Evolutionary conservation across 2,329 filamentous ascomycete genomes (phyloP).

Genomic region (Blastomyces silverae): DNA sequence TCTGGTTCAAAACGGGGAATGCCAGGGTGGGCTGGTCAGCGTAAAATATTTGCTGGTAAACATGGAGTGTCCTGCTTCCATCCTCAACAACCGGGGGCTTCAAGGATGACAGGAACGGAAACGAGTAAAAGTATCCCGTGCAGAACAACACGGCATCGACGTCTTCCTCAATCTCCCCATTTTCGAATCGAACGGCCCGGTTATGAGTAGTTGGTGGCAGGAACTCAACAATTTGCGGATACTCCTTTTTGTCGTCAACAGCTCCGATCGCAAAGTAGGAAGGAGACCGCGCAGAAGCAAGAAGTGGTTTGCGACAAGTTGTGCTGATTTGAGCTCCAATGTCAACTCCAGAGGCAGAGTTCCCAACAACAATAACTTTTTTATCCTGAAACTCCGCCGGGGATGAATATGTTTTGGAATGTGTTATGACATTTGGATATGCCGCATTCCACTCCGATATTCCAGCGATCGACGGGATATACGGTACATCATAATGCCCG

Average conservation of each 20-base stretch:
- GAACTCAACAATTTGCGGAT: conserved; percentile 50
- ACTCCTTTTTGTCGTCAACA: conserved; percentile 50
- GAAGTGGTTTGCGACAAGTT: conserved; percentile 53
- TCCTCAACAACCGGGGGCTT: conserved; percentile 55
- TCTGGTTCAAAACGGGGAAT: conserved; percentile 68
- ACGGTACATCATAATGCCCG: conserved; percentile 66
- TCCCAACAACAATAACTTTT: conserved; percentile 78
- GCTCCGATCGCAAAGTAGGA: conserved; percentile 39
- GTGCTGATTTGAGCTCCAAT: conserved; percentile 68
- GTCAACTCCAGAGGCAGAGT: conserved; percentile 75
- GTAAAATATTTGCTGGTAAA: conserved; percentile 76
- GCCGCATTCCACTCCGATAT: conserved; percentile 53
- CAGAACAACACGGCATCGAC: conserved; percentile 78
- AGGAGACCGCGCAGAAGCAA: conserved; percentile 56
- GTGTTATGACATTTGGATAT: conserved; percentile 57
- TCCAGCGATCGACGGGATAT: conserved; percentile 57
- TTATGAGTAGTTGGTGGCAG: conserved; percentile 46
- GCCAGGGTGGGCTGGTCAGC: conserved; percentile 68
- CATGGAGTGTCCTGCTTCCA: conserved; percentile 61
- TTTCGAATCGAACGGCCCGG: conserved; percentile 58
- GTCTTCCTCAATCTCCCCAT: conserved; percentile 57
- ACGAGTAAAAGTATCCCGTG: conserved; percentile 82
- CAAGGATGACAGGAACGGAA: conserved; percentile 59
- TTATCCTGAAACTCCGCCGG: conserved; percentile 57
- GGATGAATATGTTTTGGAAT: conserved; percentile 73